Evolutionary conservation across 1,284 basidiomycete genomes (phyloP).

Genomic region (Caloboletus firmus): DNA sequence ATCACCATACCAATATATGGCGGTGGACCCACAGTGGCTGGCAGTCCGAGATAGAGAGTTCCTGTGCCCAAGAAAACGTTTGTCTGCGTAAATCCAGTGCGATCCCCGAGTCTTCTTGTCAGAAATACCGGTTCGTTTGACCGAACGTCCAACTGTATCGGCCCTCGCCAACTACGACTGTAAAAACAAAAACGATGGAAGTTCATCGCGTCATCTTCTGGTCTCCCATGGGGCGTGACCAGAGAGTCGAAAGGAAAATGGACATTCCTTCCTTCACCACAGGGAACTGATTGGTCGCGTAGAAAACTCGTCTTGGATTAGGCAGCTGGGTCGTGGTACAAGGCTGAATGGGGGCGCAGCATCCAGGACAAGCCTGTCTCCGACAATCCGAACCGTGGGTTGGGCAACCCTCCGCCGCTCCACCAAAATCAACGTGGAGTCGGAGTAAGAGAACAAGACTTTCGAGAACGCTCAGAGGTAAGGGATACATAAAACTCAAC

Average conservation of each 20-base stretch:
- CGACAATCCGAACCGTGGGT: background rate
- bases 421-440: background rate
- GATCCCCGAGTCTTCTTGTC: background rate
- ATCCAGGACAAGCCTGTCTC: background rate
- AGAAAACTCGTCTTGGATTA: slow-evolving; percentile 10
- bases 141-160: background rate
- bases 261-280: background rate
- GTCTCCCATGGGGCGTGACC: background rate
- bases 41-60: background rate
- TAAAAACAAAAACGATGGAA: background rate
- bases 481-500: background rate
- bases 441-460: too few species aligned
- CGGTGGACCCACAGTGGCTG: background rate
- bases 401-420: background rate
- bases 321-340: background rate
- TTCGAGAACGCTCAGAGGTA: background rate
- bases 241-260: background rate
- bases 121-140: background rate
- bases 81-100: background rate
- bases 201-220: background rate
- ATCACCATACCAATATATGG: background rate
- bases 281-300: slow-evolving; percentile 3
- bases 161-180: background rate
- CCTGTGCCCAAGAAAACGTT: background rate
- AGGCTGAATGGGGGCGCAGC: background rate